Conservation (phyloP, 148 eudicot genomes). For the Rhododendron simsii region DNA sequence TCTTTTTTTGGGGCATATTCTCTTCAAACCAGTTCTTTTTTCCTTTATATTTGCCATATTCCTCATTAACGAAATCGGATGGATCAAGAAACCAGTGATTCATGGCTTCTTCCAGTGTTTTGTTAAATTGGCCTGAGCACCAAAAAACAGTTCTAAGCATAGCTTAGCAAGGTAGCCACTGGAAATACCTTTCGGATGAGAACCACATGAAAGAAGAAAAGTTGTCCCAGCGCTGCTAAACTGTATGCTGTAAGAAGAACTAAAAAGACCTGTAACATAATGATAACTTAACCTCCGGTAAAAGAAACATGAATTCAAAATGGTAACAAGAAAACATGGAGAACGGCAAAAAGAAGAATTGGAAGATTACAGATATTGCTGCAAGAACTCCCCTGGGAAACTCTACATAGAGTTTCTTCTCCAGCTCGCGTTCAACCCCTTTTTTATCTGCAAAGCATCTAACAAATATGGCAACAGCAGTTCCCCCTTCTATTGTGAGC, state of each 20-base stretch:
- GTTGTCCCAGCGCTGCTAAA: constrained; percentile 88
- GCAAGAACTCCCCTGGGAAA: constrained; percentile 79
- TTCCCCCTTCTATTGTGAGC: constrained; percentile 77
- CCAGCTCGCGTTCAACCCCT: constrained; percentile 54
- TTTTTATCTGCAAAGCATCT: constrained; percentile 75
- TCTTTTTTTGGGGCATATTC: neutral
- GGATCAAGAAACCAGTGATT: neutral
- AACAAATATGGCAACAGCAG: constrained; percentile 72
- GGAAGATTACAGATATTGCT: constrained; percentile 56
- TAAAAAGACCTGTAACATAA: constrained; percentile 51
- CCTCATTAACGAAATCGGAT: neutral
- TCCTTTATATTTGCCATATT: neutral
- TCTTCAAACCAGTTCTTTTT: neutral
- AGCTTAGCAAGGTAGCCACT: neutral
- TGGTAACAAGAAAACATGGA: neutral
- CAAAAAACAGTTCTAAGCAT: neutral
- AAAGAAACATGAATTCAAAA: neutral
- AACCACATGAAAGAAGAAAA: constrained; percentile 87
- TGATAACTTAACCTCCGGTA: neutral
- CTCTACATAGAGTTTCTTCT: constrained; percentile 28
- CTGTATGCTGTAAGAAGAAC: constrained; percentile 64
- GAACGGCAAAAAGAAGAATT: neutral
- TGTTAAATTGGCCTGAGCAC: neutral
- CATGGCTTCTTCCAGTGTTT: neutral
- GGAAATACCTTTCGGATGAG: constrained; percentile 81